Conservation (phyloP, 106 monocot genomes). For the Dendrobium chrysotoxum region DNA sequence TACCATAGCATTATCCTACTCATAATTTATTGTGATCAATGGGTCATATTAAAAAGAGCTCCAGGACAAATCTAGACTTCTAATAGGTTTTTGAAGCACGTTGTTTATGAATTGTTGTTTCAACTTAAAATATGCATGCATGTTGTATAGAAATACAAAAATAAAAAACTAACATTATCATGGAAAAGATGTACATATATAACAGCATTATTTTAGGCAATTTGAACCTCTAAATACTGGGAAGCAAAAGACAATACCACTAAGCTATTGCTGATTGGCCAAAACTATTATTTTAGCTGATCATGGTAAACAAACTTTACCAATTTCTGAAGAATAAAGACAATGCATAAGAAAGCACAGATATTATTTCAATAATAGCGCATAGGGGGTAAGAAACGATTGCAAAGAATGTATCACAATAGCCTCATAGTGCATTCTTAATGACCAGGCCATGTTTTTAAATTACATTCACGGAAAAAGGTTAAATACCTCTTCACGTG, state of each 20-base stretch:
- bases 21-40: not conserved
- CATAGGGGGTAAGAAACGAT: not conserved
- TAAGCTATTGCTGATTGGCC: not conserved
- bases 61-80: not conserved
- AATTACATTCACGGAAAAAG: not conserved
- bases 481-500: conserved; percentile 87
- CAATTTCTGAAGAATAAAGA: conserved; percentile 1
- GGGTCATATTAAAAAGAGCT: not conserved
- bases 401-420: not conserved
- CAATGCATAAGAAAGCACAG: not conserved
- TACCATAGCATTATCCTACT: not conserved
- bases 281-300: not conserved
- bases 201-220: not conserved
- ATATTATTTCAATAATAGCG: not conserved
- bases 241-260: not conserved
- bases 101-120: not conserved
- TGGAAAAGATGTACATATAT: not conserved
- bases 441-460: not conserved
- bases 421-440: not conserved
- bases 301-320: not conserved
- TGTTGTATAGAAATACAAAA: not conserved
- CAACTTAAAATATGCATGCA: not conserved
- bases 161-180: not conserved
- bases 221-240: not conserved
- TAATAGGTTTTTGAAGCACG: not conserved